Base-by-base conservation (phyloP, 805 yeast species). In the Suhomyces pyralidae region DNA sequence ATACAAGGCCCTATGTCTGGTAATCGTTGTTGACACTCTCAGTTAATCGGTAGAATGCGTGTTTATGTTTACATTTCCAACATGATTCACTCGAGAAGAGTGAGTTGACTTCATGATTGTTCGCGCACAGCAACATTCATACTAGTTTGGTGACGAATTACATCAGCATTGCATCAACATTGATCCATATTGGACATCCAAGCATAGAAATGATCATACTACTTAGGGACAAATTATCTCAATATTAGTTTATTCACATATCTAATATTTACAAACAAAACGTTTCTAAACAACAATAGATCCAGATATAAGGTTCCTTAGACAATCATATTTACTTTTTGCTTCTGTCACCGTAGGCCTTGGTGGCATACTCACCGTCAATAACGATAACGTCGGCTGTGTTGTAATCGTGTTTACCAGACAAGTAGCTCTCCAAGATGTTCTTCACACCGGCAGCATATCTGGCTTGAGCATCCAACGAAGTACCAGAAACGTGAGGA, bases 401-500 rank as follows among this genome's bases (percentile, higher is more conserved):
- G 61, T 85, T 78, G 75, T 87, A 88, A 63, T 87, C 88, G 49
- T 66, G 67, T 65, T 81, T 84, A 48, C 83, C 82, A 50, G 80
- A 62, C 70, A 88, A 81, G 74, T 81, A 87, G 30, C 83, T 77
- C 52, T 78, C 76, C 67, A 88, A 78, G 61, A 88, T 86, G 58
- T 74, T 74, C 74, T 83, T 80, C 38, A 84, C 84, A 49, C 96
- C 96, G 24, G 69, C 70, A 15, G 93, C 82, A 61, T 88, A 88
- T 63, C 94, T 78, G 40, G 76, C 74, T 73, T 88, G 94, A 36
- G 96, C 93, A 67, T 88, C 93, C 59, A 88, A 73, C 43, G 90
- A 83, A 24, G 93, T 84, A 56, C 96, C 94, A 50, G 89, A 83
- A 60, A 84, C 81, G 65, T 87, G 94, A 19, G 92, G 91, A 49